Conservation (phyloP, 768 basidiomycete genomes). For the Baorangia bicolor region DNA sequence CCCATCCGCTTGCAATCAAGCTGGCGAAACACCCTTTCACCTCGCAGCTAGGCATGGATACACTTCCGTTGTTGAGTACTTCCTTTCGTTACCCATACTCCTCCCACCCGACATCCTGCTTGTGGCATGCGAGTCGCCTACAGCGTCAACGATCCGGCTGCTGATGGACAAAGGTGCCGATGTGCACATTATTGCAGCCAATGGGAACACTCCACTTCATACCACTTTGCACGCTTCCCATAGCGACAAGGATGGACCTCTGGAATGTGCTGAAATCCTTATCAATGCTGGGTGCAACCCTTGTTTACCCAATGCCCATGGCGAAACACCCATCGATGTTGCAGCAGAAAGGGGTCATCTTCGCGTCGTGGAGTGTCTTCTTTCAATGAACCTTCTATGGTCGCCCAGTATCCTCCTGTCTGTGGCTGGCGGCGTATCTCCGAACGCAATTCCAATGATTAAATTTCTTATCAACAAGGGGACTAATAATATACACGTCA, state of each 20-base stretch:
- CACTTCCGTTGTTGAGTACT: not conserved
- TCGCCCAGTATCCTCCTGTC: not conserved
- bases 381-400: not conserved
- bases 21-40: not conserved
- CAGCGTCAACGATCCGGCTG: not conserved
- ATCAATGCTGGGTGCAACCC: not conserved
- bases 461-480: not conserved
- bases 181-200: not conserved
- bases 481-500: not conserved
- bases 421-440: not conserved
- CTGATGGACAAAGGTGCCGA: not conserved
- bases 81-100: not conserved
- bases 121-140: no score
- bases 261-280: not conserved
- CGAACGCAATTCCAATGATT: not conserved
- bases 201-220: not conserved
- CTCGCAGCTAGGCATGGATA: not conserved
- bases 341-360: not conserved
- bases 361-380: not conserved
- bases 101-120: not conserved
- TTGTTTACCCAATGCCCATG: not conserved
- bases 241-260: not conserved
- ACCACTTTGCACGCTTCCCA: accelerated
- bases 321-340: not conserved
- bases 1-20: not conserved